phyloP scores from a whole-genome alignment of 2,329 filamentous ascomycete genomes.

The Hypocrella siamensis region DNA sequence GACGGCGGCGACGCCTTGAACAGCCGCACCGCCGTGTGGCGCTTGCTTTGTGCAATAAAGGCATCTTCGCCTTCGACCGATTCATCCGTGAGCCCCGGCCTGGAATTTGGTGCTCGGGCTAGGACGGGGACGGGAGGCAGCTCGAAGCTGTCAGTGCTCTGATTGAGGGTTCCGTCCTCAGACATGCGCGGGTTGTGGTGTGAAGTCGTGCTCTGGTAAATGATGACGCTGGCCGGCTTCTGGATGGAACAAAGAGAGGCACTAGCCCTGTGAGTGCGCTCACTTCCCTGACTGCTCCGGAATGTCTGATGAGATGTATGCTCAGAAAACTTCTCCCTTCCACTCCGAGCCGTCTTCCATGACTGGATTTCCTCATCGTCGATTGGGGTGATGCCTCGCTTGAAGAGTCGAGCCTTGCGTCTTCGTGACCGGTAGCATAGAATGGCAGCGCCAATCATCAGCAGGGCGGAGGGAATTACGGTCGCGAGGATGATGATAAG shows the following conservation, averaged over 20 bases:
- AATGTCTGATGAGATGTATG: background rate
- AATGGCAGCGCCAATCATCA: conserved; percentile 17
- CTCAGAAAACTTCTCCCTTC: conserved; percentile 13
- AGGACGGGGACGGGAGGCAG: conserved; percentile 33
- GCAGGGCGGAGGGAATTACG: conserved; percentile 27
- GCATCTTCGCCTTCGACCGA: conserved; percentile 43
- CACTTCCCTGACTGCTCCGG: conserved; percentile 4
- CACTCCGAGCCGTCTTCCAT: conserved; percentile 32
- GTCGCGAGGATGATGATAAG: conserved; percentile 34
- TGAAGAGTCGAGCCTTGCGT: conserved; percentile 27
- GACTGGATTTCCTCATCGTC: conserved; percentile 51
- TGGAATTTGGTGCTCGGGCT: conserved; percentile 45
- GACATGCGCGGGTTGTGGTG: conserved; percentile 8
- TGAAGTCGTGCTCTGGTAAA: conserved; percentile 28
- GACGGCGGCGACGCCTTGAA: conserved; percentile 36
- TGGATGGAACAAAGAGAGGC: conserved; percentile 18
- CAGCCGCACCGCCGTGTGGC: conserved; percentile 28
- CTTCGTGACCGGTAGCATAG: conserved; percentile 23
- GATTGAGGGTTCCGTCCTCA: conserved; percentile 17
- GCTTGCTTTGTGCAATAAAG: conserved; percentile 36
- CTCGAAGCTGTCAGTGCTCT: conserved; percentile 27
- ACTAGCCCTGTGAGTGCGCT: conserved; percentile 11
- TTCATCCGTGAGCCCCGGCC: conserved; percentile 46
- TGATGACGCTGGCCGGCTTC: conserved; percentile 36
- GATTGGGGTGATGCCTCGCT: conserved; percentile 43